Base-by-base conservation (phyloP, 805 yeast genomes). In the Pichia occidentalis region DNA sequence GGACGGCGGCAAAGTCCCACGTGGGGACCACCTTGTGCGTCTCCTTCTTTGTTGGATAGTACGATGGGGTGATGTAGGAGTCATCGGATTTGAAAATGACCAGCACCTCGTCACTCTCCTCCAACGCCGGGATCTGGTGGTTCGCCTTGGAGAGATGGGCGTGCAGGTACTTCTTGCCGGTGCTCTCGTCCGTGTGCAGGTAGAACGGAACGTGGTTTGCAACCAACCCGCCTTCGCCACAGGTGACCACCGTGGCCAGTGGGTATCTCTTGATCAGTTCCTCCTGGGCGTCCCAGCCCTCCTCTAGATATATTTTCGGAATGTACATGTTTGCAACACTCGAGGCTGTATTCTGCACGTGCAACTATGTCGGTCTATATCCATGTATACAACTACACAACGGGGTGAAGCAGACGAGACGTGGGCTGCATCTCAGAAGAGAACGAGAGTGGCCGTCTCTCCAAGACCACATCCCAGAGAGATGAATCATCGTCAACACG, bases 21-120 rank as follows among this genome's bases (percentile, higher is more conserved):
- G 85, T 78, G 13, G 85, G 83, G n/a, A 77, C 85, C 29, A 65
- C 67, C 50, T 75, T 77, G 44, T 75, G 79, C 23, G 79, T 72
- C 33, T 64, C 64, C 32, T 65, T 57, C 57, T 78, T 77, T 16
- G 67, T 63, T 7, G 75, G 71, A 49, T 79, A 79, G 68, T 77
- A 78, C 12, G 67, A 54, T 2, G 85, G 83, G 18, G 77, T 56
- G 17, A 78, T 68, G 51, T 79, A 79, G 1, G 74, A 57, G 48
- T 73, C 64, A 4, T 52, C 59, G 6, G 75, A 63, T 52, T 69
- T 73, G 61, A 78, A 79, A 4, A 75, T 63, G 10, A 76, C 66
- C 44, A 72, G 56, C 11, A 68, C 70, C 7, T 70, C 63, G 12
- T 61, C 63, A 23, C 58, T 56, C 14, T 51, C 52, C 21, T 50